Evolutionary conservation across 768 basidiomycete species (phyloP), one percentile per base, ranked within the genome.

Genomic region (Paxillus involutus): DNA sequence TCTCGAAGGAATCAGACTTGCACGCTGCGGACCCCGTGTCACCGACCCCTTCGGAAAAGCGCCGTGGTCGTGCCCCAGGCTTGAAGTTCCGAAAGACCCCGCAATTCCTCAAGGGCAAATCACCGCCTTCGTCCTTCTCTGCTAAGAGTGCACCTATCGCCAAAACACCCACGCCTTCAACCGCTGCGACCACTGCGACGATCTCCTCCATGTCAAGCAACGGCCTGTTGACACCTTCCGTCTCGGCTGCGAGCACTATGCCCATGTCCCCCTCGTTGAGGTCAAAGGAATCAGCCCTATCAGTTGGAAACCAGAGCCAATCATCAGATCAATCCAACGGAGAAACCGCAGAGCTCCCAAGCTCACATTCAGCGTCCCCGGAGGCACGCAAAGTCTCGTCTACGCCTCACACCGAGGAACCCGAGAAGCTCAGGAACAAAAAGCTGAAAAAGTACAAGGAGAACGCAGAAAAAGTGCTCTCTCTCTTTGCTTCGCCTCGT

Each of bases 401-500:
- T 16, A 64, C 61, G 12, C 63, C 73, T 26, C 64, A 65, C 9
- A 54, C 53, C 5, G 77, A 79, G 47, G 75, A 80, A 53, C 74
- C 77, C n/a, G 80, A 85, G 63, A 85, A 82, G 66, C 75, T 75
- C 56, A 86, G 80, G 81, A 84, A 70, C 64, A 89, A 82, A 76
- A 91, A 88, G 71, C 69, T 90, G 70, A 89, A 86, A 78, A 91
- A 86, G 74, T 89, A 90, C 75, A 92, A 91, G 74, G 86, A 91
- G 65, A 88, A 86, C 57, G 89, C 91, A 3, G 90, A 91, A 76
- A 92, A 92, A 59, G 80, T 93, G 51, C 78, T 93, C 53, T 89
- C 89, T 32, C 75, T 93, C 58, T 92, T 93, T 70, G 86, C 86
- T 41, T 82, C 87, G 26, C 86, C 88, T 56, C 86, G 80, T 53